phyloP scores from a whole-genome alignment of 306 rosid species.

The Cicer arietinum region DNA sequence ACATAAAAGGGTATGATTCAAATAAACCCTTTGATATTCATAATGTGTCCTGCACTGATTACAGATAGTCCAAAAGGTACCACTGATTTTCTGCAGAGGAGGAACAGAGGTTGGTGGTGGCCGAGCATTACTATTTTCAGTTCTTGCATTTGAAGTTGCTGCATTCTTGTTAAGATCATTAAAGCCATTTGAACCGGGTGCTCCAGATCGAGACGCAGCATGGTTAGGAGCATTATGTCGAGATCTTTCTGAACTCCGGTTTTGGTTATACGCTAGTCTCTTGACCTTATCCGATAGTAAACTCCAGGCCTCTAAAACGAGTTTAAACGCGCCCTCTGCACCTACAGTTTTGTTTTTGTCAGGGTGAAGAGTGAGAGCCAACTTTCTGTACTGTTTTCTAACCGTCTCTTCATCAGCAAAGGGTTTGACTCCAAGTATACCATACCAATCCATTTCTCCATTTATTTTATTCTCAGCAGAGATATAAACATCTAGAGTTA shows the following conservation, averaged over 20 bases:
- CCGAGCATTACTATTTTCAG: conserved; percentile 52
- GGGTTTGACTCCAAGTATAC: conserved; percentile 80
- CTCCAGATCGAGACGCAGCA: conserved; percentile 57
- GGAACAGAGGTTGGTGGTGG: conserved; percentile 50
- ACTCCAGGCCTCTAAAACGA: conserved; percentile 97
- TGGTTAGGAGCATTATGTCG: conserved; percentile 58
- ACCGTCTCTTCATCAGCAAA: conserved; percentile 75
- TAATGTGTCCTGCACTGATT: conserved; percentile 82
- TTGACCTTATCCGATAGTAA: conserved; percentile 83
- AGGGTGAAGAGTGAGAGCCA: conserved; percentile 91
- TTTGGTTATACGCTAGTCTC: conserved; percentile 75
- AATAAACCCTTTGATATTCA: conserved; percentile 85
- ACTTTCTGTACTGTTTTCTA: conserved; percentile 81
- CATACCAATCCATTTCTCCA: conserved; percentile 97
- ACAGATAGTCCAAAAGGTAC: conserved; percentile 96
- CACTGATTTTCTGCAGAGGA: conserved; percentile 58
- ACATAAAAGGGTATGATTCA: conserved; percentile 86
- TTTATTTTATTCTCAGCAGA: conserved; percentile 77
- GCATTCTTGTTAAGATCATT: conserved; percentile 58
- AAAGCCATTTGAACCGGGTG: conserved; percentile 64
- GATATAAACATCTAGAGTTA: conserved; percentile 71
- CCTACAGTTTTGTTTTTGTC: conserved; percentile 96
- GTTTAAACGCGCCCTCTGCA: conserved; percentile 95
- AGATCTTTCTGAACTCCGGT: conserved; percentile 60
- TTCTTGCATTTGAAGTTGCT: conserved; percentile 55